A percentile compares a stretch with the other conserved stretches of the same genome.
Evolutionary conservation across 139 green algal species (phyloP).

Genomic region (Coelastrella sp.): DNA sequence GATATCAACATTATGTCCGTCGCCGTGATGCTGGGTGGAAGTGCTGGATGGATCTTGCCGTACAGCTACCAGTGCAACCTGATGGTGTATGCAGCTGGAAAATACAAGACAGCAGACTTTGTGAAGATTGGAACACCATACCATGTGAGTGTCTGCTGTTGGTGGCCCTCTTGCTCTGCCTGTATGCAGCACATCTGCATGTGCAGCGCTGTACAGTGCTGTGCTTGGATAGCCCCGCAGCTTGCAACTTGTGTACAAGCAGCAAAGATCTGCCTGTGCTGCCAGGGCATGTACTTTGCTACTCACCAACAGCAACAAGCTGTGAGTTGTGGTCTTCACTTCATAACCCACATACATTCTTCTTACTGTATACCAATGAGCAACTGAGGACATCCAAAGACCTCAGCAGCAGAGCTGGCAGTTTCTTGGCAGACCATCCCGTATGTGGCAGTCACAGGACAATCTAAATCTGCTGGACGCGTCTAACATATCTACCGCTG

Average conservation of each 20-base stretch:
- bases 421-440: neutral
- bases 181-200: neutral
- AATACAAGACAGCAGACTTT: constrained; percentile 73
- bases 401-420: no score
- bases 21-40: constrained; percentile 69
- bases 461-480: neutral
- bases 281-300: no score
- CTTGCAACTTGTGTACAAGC: neutral
- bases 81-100: constrained; percentile 78
- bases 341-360: no score
- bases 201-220: neutral
- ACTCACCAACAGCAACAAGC: no score
- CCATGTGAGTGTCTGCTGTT: constrained; percentile 46
- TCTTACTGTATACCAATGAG: neutral
- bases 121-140: constrained; percentile 61
- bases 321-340: no score
- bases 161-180: neutral
- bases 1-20: constrained; percentile 50
- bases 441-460: neutral
- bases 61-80: constrained; percentile 70
- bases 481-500: neutral
- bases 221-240: neutral
- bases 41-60: constrained; percentile 67
- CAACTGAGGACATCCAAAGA: no score
- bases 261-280: no score